Base-by-base conservation (phyloP, 192 early-diverging fungal genomes). In the Entrophospora sp. region DNA sequence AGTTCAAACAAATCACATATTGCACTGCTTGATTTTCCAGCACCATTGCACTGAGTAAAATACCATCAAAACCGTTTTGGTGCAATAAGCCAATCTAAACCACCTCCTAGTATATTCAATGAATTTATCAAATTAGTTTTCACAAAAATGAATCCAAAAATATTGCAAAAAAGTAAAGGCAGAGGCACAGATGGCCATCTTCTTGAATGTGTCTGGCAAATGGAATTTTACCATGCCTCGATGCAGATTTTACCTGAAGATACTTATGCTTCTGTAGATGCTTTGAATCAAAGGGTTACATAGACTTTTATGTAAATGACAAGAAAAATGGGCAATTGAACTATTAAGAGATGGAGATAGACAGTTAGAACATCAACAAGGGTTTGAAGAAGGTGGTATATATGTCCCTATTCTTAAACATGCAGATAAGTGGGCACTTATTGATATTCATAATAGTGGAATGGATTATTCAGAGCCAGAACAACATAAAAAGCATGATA, bases 271-370 rank as follows among this genome's bases (percentile, higher is more conserved):
- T 69, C 66, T 40, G 37, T 69, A 31, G 59, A 75, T 69, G 67
- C 71, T 42, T 75, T 68, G 57, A 56, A 31, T 52, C 44, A 49
- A 36, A 53, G n/a, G 71, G 44, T 22, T 49, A 44, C 5, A 18
- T 74, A 28, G 73, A 74, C 38, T 74, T 74, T 65, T 63, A 52
- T 32, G 31, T 74, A 42, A 65, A 73, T 70, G 35, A 65, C 27
- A 6, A 59, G n/a, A n/a, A 22, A 62, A 56, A n/a, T 74, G 64
- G 71, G 72, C 60, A 28, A 61, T 74, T 48, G 59, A 75, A 57
- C 27, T 74, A 55, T 62, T 75, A 5, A 22, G 49, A 36, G 67
- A 75, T 32, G 59, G 65, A 53, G 34, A 46, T 14, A 30, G 35
- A 34, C 51, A 64, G 40, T 10, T 64, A 52, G 31, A 69, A 38